Evolutionary conservation across 1,284 basidiomycete genomes (phyloP).

Genomic region (Volvariella volvacea): DNA sequence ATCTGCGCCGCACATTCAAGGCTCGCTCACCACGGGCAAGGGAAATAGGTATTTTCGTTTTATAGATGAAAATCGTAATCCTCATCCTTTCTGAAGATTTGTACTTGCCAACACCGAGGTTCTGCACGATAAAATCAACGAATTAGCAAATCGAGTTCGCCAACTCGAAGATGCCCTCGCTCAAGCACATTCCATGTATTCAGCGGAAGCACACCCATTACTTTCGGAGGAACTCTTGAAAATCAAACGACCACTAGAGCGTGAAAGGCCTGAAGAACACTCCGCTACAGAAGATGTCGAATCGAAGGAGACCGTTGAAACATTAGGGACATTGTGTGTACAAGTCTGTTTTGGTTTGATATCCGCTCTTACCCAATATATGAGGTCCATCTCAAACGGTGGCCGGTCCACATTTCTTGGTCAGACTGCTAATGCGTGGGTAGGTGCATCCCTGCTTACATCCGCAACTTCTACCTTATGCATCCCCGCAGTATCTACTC

Average conservation of each 20-base stretch:
- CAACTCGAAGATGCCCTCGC: slow-evolving; percentile 58
- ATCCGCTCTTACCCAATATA: slow-evolving; percentile 1
- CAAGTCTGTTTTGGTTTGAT: slow-evolving; percentile 6
- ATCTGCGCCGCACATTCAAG: slow-evolving; percentile 23
- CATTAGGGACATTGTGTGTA: slow-evolving; percentile 57
- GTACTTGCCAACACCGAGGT: slow-evolving; percentile 63
- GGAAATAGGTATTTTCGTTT: slow-evolving; percentile 48
- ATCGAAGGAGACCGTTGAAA: slow-evolving; percentile 46
- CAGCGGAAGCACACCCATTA: slow-evolving; percentile 45
- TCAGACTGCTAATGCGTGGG: slow-evolving; percentile 60
- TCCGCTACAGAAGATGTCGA: slow-evolving; percentile 38
- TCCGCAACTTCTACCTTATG: slow-evolving; percentile 1
- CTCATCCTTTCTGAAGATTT: slow-evolving; percentile 33
- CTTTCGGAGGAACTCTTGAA: slow-evolving; percentile 52
- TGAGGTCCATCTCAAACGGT: slow-evolving; percentile 51
- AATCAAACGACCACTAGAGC: slow-evolving; percentile 58
- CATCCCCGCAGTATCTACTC: slow-evolving; percentile 33
- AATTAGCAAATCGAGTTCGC: slow-evolving; percentile 51
- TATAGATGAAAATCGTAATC: slow-evolving; percentile 4
- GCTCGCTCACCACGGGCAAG: slow-evolving; percentile 65
- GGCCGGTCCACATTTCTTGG: slow-evolving; percentile 62
- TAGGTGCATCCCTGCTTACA: slow-evolving; percentile 24
- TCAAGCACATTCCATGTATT: slow-evolving; percentile 39
- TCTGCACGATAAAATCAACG: slow-evolving; percentile 60
- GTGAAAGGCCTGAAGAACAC: slow-evolving; percentile 37